Evolutionary conservation across 2,329 filamentous ascomycete species (phyloP).

Genomic region (Tolypocladium tropicale): DNA sequence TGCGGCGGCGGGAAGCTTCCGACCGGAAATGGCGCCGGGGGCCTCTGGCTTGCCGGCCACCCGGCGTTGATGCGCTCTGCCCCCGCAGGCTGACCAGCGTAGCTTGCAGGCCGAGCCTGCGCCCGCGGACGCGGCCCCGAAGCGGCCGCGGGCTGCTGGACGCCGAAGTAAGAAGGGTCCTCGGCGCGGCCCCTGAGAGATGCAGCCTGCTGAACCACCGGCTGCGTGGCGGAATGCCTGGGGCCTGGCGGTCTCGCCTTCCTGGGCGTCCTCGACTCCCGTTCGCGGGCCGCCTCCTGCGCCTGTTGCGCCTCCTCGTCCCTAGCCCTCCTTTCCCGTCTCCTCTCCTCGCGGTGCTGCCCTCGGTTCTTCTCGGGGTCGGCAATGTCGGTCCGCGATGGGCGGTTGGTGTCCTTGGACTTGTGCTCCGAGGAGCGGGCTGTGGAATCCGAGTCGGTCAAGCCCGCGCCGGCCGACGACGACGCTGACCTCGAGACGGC

Average conservation of each 20-base stretch:
- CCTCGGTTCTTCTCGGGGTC: slow-evolving; percentile 11
- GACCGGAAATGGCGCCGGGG: slow-evolving; percentile 10
- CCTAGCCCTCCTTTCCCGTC: slow-evolving; percentile 14
- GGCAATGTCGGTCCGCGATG: slow-evolving; percentile 10
- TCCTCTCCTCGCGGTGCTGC: slow-evolving; percentile 16
- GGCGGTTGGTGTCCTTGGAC: slow-evolving; percentile 13
- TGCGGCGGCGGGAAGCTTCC: slow-evolving; percentile 22
- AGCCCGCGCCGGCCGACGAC: slow-evolving; percentile 20
- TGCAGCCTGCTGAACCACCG: slow-evolving; percentile 19
- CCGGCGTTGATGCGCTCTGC: slow-evolving; percentile 15
- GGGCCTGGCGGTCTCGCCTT: slow-evolving; percentile 18
- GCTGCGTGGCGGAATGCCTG: slow-evolving; percentile 21
- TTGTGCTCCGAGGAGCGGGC: slow-evolving; percentile 24
- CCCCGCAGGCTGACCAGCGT: slow-evolving; percentile 18
- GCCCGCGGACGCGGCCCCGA: slow-evolving; percentile 21
- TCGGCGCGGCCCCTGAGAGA: slow-evolving; percentile 21
- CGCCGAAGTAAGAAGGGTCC: slow-evolving; percentile 23
- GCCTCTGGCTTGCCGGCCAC: slow-evolving; percentile 16
- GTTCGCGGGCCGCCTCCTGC: slow-evolving; percentile 5
- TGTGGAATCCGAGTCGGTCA: slow-evolving; percentile 34
- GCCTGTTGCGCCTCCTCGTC: slow-evolving; percentile 9
- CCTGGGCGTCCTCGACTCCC: slow-evolving; percentile 15
- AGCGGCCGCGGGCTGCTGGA: slow-evolving; percentile 22
- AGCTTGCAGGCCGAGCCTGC: slow-evolving; percentile 23
- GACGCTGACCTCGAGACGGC: slow-evolving; percentile 24